Base-by-base conservation (phyloP, 2,329 filamentous ascomycete species). In the Emericellopsis atlantica region DNA sequence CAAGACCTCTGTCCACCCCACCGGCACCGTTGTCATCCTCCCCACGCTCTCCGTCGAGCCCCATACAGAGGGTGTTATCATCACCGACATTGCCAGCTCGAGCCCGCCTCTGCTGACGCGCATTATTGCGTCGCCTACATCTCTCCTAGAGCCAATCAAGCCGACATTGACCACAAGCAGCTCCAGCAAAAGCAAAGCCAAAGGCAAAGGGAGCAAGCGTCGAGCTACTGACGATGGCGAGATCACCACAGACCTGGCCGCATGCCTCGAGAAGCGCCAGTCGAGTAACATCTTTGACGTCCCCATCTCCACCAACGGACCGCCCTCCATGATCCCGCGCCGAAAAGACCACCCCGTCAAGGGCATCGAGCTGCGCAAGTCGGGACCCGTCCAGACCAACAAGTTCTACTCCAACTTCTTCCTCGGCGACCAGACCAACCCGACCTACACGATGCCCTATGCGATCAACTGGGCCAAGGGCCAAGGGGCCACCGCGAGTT, bases 391-490 rank as follows among this genome's bases (percentile, higher is more conserved):
- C 37, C 66, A 75, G 39, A 90, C 84, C 21, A 90, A 89, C 66
- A 89, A 85, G 53, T 89, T 87, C 57, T 86, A 84, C 51, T 71
- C 80, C 49, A 92, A 90, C 52, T 76, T 92, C 46, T 87, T 87
- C 57, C 67, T 95, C 0, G 82, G 78, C 4, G 70, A 69, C 35
- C 87, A 94, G 57, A 74, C 68, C 5, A 71, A 72, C 10, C 72
- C 81, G 0, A 70, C 79, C 1, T 95, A 81, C 61, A 80, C 82
- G 1, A 81, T 88, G 53, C 89, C 84, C 2, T 89, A 88, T 54
- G 73, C 76, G 2, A 53, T 89, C n/a, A 60, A 70, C 16, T 88
- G 82, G 81, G 69, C 72, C 4, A 77, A 73, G 46, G 83, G 82
- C 1, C 61, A 62, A 41, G 80, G 76, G 8, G 63, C 66, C 18